Evolutionary conservation across 768 basidiomycete genomes (phyloP), one percentile per base, ranked within the genome.

Genomic region (Aureoboletus auriporus): DNA sequence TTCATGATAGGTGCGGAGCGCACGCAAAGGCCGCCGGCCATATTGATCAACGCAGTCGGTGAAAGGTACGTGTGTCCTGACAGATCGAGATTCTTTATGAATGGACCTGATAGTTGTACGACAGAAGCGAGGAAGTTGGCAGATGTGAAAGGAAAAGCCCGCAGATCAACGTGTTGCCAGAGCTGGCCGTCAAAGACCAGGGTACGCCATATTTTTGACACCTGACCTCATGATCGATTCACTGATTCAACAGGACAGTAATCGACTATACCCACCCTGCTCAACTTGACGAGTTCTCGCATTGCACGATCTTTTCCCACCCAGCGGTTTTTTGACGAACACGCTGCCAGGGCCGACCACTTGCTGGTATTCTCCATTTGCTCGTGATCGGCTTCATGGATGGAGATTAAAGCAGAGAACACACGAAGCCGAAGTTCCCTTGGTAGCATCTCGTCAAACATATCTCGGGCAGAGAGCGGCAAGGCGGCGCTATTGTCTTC

Each of bases 121-220:
- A 94, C 67, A 33, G 75, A 76, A 31, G 73, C 53, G 34, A 92
- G 61, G 42, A 83, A 67, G 20, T 68, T 61, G 39, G 72, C 58
- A 11, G 84, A 75, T 7, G 84, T 61, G 33, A 73, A 70, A 12
- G 86, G 80, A 62, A 89, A 86, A 1, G 81, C 66, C 16, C 65
- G 75, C 30, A 92, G 71, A 61, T 88, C 76, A 30, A 89, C 71
- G 47, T 76, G 61, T 38, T 68, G 59, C 93, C 93, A 94, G n/a
- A 94, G 74, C 59, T 92, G 88, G 12, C 92, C 92, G 63, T 95
- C 93, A 56, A 84, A 82, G 23, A 84, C 81, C 34, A 93, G 77
- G 3, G 70, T 63, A 44, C 78, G 82, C 91, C 92, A 95, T 9
- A 73, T 59, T 61, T 79, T 86, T 27, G 86, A 93, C 10, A 91